Evolutionary conservation across 495 filamentous ascomycete species (phyloP).

Genomic region (Melanomma pulvis-pyrius): DNA sequence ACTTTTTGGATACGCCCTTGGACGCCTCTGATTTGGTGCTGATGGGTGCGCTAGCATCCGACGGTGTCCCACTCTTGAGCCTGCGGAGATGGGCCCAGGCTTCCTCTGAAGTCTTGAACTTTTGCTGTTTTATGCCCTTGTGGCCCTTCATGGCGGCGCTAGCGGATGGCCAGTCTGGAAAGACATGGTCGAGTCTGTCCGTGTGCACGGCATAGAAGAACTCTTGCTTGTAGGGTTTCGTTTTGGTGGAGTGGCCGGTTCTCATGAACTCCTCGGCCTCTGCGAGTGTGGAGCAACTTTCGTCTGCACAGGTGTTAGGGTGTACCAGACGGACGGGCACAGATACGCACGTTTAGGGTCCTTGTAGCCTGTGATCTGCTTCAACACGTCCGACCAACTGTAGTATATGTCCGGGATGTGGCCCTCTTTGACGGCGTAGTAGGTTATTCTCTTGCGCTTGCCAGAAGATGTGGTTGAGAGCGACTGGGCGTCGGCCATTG

Average conservation of each 20-base stretch:
- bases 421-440: slow-evolving; percentile 83
- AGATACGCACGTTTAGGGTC: slow-evolving; percentile 67
- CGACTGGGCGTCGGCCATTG: slow-evolving; percentile 26
- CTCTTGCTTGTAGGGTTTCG: slow-evolving; percentile 40
- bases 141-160: slow-evolving; percentile 51
- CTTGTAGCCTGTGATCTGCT: slow-evolving; percentile 82
- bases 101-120: slow-evolving; percentile 74
- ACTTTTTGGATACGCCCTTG: slow-evolving; percentile 42
- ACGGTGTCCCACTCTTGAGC: slow-evolving; percentile 43
- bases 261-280: slow-evolving; percentile 80
- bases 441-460: slow-evolving; percentile 67
- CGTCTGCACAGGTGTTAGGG: slow-evolving; percentile 58
- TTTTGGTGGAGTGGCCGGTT: slow-evolving; percentile 55
- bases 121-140: slow-evolving; percentile 80
- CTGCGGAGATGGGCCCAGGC: slow-evolving; percentile 72
- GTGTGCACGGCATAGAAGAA: slow-evolving; percentile 86
- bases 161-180: slow-evolving; percentile 70
- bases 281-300: slow-evolving; percentile 74
- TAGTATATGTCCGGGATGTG: slow-evolving; percentile 83
- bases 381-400: slow-evolving; percentile 77
- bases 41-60: slow-evolving; percentile 25
- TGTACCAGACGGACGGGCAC: neutral
- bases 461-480: slow-evolving; percentile 46
- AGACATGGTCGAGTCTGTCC: slow-evolving; percentile 82
- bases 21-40: slow-evolving; percentile 31